Evolutionary conservation across 495 filamentous ascomycete species (phyloP), one percentile per base, ranked within the genome.

Genomic region (Penicillium daleae): DNA sequence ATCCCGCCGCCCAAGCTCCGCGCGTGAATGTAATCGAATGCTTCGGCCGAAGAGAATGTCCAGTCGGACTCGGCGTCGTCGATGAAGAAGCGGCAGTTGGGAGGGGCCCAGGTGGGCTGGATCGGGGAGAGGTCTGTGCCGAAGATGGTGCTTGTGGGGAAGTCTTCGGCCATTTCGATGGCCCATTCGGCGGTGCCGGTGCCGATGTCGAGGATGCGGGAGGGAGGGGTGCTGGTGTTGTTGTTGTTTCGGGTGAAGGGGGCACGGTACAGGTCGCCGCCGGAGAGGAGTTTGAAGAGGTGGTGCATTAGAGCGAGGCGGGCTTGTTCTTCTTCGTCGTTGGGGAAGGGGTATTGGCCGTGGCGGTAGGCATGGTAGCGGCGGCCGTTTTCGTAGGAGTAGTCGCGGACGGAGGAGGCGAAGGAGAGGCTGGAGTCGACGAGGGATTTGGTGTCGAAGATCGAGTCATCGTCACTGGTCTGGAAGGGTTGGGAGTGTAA

Each of bases 281-380:
- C 81, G 0, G 80, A 71, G 10, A 83, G 66, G 24, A 83, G 70
- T 26, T 69, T 73, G 67, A 80, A 84, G 65, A 89, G 80, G 56
- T 86, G 82, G 72, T 92, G 89, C 60, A 84, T 77, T 53, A 92
- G 75, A 51, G 87, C 86, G 55, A 92, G 85, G 32, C 91, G 85
- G 62, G 92, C 89, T 62, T 82, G 80, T 65, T 89, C 87, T 49
- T 76, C 66, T 26, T 80, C 68, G 65, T 90, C 86, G 66, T 89
- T 90, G 32, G 87, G 87, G 40, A 83, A 82, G 29, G 77, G 75
- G 57, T 89, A 89, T 56, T 84, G 83, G 74, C 67, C 69, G 64
- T 80, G 76, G 21, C 80, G 77, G 67, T 85, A 87, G 49, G 84
- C 78, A 66, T 88, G 85, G 60, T 88, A 88, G 33, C 86, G 85